phyloP scores from a whole-genome alignment of 495 filamentous ascomycete genomes.

The Penicillium macrosclerotiorum region DNA sequence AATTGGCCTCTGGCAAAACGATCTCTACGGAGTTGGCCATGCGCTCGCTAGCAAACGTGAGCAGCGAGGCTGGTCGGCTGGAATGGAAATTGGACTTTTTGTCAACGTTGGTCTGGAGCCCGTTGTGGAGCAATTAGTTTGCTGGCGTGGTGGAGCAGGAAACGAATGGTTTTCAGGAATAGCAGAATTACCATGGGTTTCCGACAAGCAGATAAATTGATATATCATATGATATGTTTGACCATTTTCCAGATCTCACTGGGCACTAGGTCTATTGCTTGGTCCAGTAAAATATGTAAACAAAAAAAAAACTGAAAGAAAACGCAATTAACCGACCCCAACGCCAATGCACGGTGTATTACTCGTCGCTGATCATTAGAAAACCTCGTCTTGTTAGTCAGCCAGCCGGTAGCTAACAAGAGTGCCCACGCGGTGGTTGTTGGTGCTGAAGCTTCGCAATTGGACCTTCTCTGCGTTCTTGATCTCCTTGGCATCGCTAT shows the following conservation, averaged over 20 bases:
- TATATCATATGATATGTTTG: too few relatives aligned
- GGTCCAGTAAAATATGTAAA: too few relatives aligned
- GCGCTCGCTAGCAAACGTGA: constrained; percentile 37
- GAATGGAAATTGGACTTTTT: constrained; percentile 26
- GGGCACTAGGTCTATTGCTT: too few relatives aligned
- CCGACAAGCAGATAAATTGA: not conserved
- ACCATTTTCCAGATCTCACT: too few relatives aligned
- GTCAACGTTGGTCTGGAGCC: constrained; percentile 23
- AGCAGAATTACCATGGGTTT: constrained; percentile 22
- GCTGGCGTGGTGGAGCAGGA: constrained; percentile 37
- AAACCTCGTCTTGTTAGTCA: constrained; percentile 24
- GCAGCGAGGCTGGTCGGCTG: constrained; percentile 40
- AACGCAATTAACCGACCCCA: constrained; percentile 18
- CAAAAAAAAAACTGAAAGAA: not conserved
- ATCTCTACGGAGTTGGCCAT: constrained; percentile 42
- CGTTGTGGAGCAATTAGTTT: constrained; percentile 34
- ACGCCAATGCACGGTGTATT: constrained; percentile 32
- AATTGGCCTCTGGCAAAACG: constrained; percentile 42
- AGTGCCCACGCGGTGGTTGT: constrained; percentile 88
- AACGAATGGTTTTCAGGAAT: constrained; percentile 37
- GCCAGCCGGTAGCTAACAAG: constrained; percentile 80
- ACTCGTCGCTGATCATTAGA: constrained; percentile 19
- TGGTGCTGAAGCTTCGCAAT: constrained; percentile 91
- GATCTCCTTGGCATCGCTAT: constrained; percentile 98
- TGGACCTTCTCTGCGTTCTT: constrained; percentile 94